Percentiles rank a stretch among this genome's conserved stretches.
These are phyloP conservation scores for Stenogyne calaminthoides DNA, from an alignment of 305 asterid genomes.

Conservation along the genomic window DNA sequence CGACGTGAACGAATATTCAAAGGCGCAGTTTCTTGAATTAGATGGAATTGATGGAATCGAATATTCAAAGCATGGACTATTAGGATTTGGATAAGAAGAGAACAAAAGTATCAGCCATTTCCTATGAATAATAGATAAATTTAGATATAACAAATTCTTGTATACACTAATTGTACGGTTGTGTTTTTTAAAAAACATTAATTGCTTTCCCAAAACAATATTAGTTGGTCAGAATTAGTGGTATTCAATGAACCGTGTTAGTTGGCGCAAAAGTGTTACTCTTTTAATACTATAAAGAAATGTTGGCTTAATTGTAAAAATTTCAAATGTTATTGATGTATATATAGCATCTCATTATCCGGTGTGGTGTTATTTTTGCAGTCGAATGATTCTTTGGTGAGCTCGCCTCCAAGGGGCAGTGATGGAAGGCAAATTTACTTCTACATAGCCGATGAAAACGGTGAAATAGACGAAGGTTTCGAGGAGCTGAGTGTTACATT, in stretches of 20 bases:
- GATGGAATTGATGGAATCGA: background rate
- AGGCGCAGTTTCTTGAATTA: background rate
- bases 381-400: conserved; percentile 52
- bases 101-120: background rate
- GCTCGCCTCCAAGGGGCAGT: conserved; percentile 58
- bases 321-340: no score
- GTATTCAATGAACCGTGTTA: no score
- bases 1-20: conserved; percentile 26
- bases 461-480: conserved; percentile 61
- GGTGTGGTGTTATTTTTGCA: conserved; percentile 35
- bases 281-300: no score
- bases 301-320: background rate
- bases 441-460: conserved; percentile 65
- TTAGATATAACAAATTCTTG: no score
- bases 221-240: no score
- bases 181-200: no score
- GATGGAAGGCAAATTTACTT: conserved; percentile 79
- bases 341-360: background rate
- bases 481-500: conserved; percentile 67
- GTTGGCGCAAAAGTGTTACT: no score
- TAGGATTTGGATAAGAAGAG: background rate
- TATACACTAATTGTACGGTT: no score
- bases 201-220: no score
- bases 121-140: background rate
- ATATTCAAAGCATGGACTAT: conserved; percentile 14